A percentile compares a stretch with the other conserved stretches of the same genome.
Conservation (phyloP, 164 flowering plant genomes). For the Nymphaea thermarum region DNA sequence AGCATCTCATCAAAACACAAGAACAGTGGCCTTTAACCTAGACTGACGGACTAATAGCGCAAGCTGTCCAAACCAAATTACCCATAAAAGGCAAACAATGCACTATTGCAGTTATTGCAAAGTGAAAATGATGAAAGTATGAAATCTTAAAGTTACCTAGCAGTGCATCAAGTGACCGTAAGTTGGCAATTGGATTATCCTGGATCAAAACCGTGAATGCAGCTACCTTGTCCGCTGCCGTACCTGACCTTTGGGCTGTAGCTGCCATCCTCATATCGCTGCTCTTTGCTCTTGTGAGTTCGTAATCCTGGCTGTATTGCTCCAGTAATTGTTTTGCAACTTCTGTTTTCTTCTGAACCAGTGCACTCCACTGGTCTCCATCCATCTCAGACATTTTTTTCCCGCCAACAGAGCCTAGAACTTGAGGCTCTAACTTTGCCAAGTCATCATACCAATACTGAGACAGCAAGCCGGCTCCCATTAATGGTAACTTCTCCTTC, state of each 20-base stretch:
- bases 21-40: too few relatives aligned
- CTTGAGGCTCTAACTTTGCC: slow-evolving; percentile 50
- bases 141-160: slow-evolving; percentile 29
- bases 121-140: too few relatives aligned
- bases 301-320: slow-evolving; percentile 64
- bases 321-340: slow-evolving; percentile 67
- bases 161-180: slow-evolving; percentile 73
- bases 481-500: slow-evolving; percentile 47
- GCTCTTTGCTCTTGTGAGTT: slow-evolving; percentile 42
- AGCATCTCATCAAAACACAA: too few relatives aligned
- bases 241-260: slow-evolving; percentile 74
- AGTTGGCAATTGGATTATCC: slow-evolving; percentile 82
- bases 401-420: slow-evolving; percentile 20
- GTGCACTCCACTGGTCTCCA: slow-evolving; percentile 43
- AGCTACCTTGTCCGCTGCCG: slow-evolving; percentile 81
- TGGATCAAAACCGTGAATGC: slow-evolving; percentile 74
- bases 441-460: slow-evolving; percentile 70
- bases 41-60: too few relatives aligned
- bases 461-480: slow-evolving; percentile 37
- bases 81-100: too few relatives aligned
- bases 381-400: slow-evolving; percentile 23
- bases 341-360: slow-evolving; percentile 61
- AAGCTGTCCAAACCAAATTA: too few relatives aligned
- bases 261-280: slow-evolving; percentile 84
- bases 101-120: too few relatives aligned